These are phyloP conservation scores for Monosporozyma servazzii DNA, from an alignment of 805 yeast species.

Conservation along the genomic window DNA sequence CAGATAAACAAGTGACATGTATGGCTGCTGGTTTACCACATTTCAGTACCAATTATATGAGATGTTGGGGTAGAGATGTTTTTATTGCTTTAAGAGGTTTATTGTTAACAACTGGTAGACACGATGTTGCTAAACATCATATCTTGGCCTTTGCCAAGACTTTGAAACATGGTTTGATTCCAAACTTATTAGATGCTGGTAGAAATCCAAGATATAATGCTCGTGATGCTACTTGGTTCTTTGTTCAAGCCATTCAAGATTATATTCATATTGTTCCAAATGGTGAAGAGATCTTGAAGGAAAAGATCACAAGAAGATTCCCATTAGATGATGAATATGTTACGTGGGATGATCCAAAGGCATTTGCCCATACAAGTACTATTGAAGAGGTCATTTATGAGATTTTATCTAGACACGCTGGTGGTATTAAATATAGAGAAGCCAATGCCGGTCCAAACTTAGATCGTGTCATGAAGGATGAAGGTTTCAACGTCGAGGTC, in stretches of 20 bases:
- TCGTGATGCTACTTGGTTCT: conserved; percentile 96
- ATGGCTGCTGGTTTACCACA: conserved; percentile 97
- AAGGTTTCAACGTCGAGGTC: conserved; percentile 81
- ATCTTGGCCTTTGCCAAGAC: conserved; percentile 84
- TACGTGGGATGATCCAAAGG: conserved; percentile 56
- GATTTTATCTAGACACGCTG: conserved; percentile 78
- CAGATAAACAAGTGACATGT: conserved; percentile 53
- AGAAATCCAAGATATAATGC: conserved; percentile 92
- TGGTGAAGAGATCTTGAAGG: conserved; percentile 59
- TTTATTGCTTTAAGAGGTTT: conserved; percentile 82
- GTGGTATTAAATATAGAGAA: conserved; percentile 79
- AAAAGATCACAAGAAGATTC: conserved; percentile 69
- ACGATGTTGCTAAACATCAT: conserved; percentile 69
- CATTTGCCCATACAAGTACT: conserved; percentile 62
- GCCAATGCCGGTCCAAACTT: conserved; percentile 88
- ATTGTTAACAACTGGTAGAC: conserved; percentile 66
- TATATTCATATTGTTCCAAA: conserved; percentile 59
- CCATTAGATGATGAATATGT: conserved; percentile 82
- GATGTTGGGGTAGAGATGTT: conserved; percentile 98
- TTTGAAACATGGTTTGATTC: conserved; percentile 89
- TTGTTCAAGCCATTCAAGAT: conserved; percentile 79
- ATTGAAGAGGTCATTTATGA: conserved; percentile 76
- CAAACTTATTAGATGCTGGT: conserved; percentile 87
- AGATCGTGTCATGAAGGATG: conserved; percentile 86
- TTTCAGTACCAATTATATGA: conserved; percentile 81